These are phyloP conservation scores for Yamadazyma akitaensis DNA, from an alignment of 805 yeast genomes.

Conservation along the genomic window DNA sequence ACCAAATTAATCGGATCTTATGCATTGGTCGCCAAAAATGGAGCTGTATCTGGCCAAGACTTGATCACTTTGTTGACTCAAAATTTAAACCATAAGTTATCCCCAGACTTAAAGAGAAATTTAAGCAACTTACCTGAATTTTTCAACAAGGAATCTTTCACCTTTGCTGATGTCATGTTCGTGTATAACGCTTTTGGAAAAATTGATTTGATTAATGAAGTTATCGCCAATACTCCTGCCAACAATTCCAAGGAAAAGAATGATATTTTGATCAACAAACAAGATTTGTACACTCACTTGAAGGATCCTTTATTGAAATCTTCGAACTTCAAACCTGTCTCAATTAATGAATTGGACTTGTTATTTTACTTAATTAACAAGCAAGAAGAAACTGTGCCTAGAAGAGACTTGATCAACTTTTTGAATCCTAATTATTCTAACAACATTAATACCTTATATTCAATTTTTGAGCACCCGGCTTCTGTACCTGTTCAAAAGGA, in stretches of 20 bases:
- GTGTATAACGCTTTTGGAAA: slow-evolving; percentile 39
- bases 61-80: slow-evolving; percentile 31
- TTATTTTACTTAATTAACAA: slow-evolving; percentile 39
- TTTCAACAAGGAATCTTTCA: slow-evolving; percentile 30
- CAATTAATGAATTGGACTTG: slow-evolving; percentile 38
- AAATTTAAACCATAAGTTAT: slow-evolving; percentile 41
- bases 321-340: slow-evolving; percentile 41
- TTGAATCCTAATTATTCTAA: slow-evolving; percentile 57
- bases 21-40: slow-evolving; percentile 33
- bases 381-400: slow-evolving; percentile 35
- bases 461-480: slow-evolving; percentile 42
- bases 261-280: slow-evolving; percentile 40
- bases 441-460: slow-evolving; percentile 30
- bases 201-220: slow-evolving; percentile 43
- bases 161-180: slow-evolving; percentile 38
- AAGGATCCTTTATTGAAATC: slow-evolving; percentile 43
- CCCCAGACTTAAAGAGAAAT: slow-evolving; percentile 34
- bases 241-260: slow-evolving; percentile 34
- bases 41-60: slow-evolving; percentile 28
- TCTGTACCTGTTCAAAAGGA: slow-evolving; percentile 32
- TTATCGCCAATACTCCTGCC: slow-evolving; percentile 45
- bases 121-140: slow-evolving; percentile 34
- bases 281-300: slow-evolving; percentile 39
- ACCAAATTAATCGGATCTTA: slow-evolving; percentile 44
- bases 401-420: slow-evolving; percentile 40